These are phyloP conservation scores for Zizania latifolia DNA, from an alignment of 176 grass and related monocot genomes.

Conservation along the genomic window DNA sequence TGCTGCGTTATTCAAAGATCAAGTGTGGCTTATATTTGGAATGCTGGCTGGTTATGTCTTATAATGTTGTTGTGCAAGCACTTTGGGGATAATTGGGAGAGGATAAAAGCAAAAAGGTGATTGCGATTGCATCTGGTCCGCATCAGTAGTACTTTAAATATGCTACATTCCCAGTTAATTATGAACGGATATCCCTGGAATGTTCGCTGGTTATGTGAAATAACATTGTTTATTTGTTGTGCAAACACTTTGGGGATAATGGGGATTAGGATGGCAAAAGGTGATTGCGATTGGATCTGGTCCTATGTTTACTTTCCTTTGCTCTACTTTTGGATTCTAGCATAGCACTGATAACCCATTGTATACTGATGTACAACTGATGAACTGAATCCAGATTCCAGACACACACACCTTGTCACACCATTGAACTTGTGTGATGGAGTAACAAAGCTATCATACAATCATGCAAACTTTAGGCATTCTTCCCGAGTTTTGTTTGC, in stretches of 20 bases:
- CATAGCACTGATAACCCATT: not conserved
- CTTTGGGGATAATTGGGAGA: not conserved
- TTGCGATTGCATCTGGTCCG: not conserved
- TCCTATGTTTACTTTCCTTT: not conserved
- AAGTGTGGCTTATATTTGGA: too few species aligned
- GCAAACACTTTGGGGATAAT: not conserved
- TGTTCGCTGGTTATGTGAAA: not conserved
- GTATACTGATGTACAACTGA: not conserved
- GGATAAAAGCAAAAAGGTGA: not conserved
- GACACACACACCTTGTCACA: not conserved
- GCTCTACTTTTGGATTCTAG: not conserved
- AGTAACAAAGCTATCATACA: not conserved
- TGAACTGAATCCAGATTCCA: not conserved
- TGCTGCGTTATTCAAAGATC: not conserved
- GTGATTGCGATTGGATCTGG: not conserved
- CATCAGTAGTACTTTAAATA: not conserved
- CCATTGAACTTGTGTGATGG: not conserved
- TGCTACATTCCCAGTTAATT: not conserved
- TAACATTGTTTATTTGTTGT: not conserved
- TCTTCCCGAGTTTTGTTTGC: not conserved
- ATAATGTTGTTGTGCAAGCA: not conserved
- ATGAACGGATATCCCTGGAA: not conserved
- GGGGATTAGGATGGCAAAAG: not conserved
- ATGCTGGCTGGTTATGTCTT: not conserved
- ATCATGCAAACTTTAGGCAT: not conserved